Evolutionary conservation across 495 filamentous ascomycete species (phyloP), one percentile per base, ranked within the genome.

Genomic region (Talaromyces ruber): DNA sequence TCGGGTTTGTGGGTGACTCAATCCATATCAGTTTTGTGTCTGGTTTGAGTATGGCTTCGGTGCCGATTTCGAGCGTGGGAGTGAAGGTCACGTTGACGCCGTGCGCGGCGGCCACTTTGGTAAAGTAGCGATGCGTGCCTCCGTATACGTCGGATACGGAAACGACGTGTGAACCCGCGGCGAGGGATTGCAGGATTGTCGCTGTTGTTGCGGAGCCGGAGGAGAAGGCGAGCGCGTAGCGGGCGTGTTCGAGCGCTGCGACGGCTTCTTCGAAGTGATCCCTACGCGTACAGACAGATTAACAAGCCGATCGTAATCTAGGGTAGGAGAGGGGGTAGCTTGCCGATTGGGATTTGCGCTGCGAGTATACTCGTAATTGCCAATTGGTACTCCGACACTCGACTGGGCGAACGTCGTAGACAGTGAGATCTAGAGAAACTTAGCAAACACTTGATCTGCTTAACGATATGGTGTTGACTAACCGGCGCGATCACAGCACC

Each of bases 111-210:
- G 94, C 94, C 51, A 99, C 95, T 77, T 97, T 92, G 65, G 94
- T 99, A 83, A 99, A 99, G 78, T 99, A 99, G 64, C 94, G 83
- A 76, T 98, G 94, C 1, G 94, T 99, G 51, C 94, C 94, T 62
- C 94, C 94, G 70, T 99, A 99, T 53, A 99, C 91, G 71, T 99
- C 95, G 57, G 91, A 94, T 39, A 98, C 92, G 47, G 92, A 96
- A 66, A 99, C 85, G 63, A 98, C 88, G 76, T 99, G 94, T 21
- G 91, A 95, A 53, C 93, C 94, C 5, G 88, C 81, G 47, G 95
- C 92, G 59, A 99, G 85, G 53, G 89, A 93, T 71, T 99, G 94
- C 37, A 99, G 85, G 67, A 98, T 90, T 60, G 82, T 88, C 59
- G 95, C 93, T 0, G 95, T 99, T 9, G 93, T 90, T 28, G 94